Evolutionary conservation across 208 protist species (phyloP).

Genomic region (Crithidia thermophila): DNA sequence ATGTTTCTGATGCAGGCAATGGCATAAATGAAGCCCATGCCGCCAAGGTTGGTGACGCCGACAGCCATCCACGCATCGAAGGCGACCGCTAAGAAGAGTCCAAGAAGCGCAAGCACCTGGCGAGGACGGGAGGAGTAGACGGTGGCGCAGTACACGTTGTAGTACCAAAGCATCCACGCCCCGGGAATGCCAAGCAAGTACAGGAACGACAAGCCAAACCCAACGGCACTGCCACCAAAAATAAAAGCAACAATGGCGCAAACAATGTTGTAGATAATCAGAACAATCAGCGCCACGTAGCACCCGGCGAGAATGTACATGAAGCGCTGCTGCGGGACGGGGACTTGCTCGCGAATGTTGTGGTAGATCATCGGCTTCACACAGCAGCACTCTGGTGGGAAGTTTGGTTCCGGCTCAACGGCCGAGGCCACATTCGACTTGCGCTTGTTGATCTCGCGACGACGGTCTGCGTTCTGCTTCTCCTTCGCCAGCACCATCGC

Average conservation of each 20-base stretch:
- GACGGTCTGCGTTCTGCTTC: conserved; percentile 55
- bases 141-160: conserved; percentile 71
- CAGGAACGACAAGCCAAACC: conserved; percentile 86
- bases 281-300: conserved; percentile 60
- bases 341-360: conserved; percentile 81
- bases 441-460: conserved; percentile 42
- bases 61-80: conserved; percentile 88
- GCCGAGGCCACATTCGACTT: conserved; percentile 28
- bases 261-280: conserved; percentile 85
- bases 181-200: conserved; percentile 85
- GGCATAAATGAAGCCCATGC: conserved; percentile 76
- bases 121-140: conserved; percentile 41
- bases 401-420: conserved; percentile 72
- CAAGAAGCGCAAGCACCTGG: conserved; percentile 54
- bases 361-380: conserved; percentile 86
- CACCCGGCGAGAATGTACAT: conserved; percentile 80
- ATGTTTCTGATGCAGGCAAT: conserved; percentile 15
- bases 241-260: conserved; percentile 54
- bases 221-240: conserved; percentile 50
- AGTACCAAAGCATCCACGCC: conserved; percentile 85
- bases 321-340: conserved; percentile 70
- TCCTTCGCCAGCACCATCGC: conserved; percentile 83
- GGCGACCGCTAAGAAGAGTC: conserved; percentile 58
- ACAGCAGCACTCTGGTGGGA: conserved; percentile 83
- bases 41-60: conserved; percentile 68